Evolutionary conservation across 2,329 filamentous ascomycete genomes (phyloP), one percentile per base, ranked within the genome.

Genomic region (Neofusicoccum sp.): DNA sequence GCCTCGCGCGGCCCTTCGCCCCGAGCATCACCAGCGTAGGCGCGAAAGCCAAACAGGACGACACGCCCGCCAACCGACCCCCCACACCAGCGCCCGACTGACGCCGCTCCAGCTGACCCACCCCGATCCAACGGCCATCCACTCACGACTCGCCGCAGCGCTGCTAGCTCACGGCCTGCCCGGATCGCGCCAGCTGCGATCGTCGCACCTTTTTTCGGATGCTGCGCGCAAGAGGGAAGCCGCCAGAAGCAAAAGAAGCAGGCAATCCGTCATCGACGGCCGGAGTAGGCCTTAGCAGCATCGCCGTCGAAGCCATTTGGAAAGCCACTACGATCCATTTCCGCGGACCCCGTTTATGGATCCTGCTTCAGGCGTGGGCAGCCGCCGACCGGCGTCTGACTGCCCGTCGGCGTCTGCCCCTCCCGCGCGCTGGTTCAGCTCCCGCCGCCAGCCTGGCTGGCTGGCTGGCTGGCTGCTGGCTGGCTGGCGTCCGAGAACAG

Each of bases 31-130:
- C 14, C 51, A 20, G 31, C 47, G 47, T 36, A 31, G 24, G 16
- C 47, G 16, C 47, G 16, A 51, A 56, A 56, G 51, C 51, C 36
- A 56, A 56, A 56, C 51, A 41, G 28, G 16, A 56, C 51, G 36
- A 56, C 51, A 54, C 41, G 49, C 34, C 24, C 49, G 36, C 49
- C 49, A 16, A 11, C 26, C 49, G 14, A 24, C 49, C 49, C 30
- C 49, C 30, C 49, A 20, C 49, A 54, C 34, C 49, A 28, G 33
- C 51, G 51, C 51, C 51, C 49, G 26, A 54, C 36, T 24, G 33
- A 9, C 43, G 49, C 49, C 51, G 51, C n/a, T 33, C 24, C 51
- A 56, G 51, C 51, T 56, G 51, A 56, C 51, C 51, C 51, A 56
- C 51, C 51, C 38, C 9, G 51, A 28, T 9, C 38, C 36, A 33